Evolutionary conservation across 495 filamentous ascomycete genomes (phyloP).

Genomic region (Podospora fimiseda): DNA sequence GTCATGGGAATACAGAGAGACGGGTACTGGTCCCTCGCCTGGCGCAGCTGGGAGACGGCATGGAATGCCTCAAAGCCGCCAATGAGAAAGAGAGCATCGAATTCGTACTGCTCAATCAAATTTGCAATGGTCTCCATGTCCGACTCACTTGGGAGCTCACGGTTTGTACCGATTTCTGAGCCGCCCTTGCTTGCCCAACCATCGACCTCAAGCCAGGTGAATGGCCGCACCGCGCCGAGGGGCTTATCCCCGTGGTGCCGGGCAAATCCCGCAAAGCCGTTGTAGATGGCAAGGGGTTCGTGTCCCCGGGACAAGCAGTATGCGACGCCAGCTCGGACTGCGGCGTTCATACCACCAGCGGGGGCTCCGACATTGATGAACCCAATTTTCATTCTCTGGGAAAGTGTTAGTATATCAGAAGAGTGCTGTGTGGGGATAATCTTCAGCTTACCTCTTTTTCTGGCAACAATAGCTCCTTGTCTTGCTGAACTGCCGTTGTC

Average conservation of each 20-base stretch:
- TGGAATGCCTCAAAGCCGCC: conserved; percentile 98
- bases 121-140: conserved; percentile 77
- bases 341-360: conserved; percentile 98
- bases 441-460: conserved; percentile 58
- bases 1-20: conserved; percentile 91
- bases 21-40: conserved; percentile 68
- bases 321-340: conserved; percentile 89
- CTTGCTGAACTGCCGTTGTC: conserved; percentile 59
- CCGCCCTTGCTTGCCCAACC: conserved; percentile 94
- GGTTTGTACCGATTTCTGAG: conserved; percentile 97
- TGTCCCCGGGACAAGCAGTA: conserved; percentile 94
- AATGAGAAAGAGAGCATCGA: conserved; percentile 87
- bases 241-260: conserved; percentile 83
- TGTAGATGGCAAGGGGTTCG: conserved; percentile 85
- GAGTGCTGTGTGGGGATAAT: background rate
- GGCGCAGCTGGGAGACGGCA: conserved; percentile 75
- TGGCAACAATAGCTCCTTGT: conserved; percentile 49
- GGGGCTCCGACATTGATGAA: conserved; percentile 97
- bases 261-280: conserved; percentile 92
- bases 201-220: conserved; percentile 91
- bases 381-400: conserved; percentile 80
- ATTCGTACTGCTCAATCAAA: conserved; percentile 76
- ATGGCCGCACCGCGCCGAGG: conserved; percentile 71
- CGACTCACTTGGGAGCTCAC: conserved; percentile 77
- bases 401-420: conserved; percentile 14